Conservation (phyloP, 2,329 filamentous ascomycete genomes). For the Neonectria sp. region DNA sequence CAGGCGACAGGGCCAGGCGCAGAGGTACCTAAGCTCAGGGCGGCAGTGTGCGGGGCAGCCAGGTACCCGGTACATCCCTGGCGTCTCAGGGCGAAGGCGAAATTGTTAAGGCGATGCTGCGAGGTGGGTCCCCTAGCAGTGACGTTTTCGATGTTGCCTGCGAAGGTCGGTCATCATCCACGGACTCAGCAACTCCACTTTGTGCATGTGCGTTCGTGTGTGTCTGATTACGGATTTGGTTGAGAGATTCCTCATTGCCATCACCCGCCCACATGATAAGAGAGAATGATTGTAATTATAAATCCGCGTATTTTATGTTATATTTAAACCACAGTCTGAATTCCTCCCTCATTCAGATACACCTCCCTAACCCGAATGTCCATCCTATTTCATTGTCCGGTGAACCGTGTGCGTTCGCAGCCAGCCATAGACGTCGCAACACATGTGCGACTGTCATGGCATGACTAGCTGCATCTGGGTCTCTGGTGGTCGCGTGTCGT, state of each 20-base stretch:
- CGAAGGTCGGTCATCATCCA: conserved; percentile 25
- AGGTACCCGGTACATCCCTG: conserved; percentile 23
- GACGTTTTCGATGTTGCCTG: conserved; percentile 56
- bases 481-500: conserved; percentile 10
- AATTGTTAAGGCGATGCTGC: conserved; percentile 32
- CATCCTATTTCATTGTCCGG: neutral
- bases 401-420: conserved; percentile 8
- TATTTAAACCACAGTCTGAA: neutral
- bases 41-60: neutral
- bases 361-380: neutral
- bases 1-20: conserved; percentile 14
- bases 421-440: conserved; percentile 23
- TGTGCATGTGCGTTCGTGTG: neutral
- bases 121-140: conserved; percentile 45
- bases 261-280: no score
- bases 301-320: no score
- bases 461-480: conserved; percentile 12
- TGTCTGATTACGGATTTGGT: neutral
- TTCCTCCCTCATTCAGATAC: neutral
- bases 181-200: neutral
- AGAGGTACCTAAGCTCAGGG: conserved; percentile 14
- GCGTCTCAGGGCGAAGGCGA: conserved; percentile 25
- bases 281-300: no score
- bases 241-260: neutral
- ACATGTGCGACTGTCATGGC: conserved; percentile 26